Evolutionary conservation across 805 yeast species (phyloP).

Genomic region (Debaryomyces hansenii): DNA sequence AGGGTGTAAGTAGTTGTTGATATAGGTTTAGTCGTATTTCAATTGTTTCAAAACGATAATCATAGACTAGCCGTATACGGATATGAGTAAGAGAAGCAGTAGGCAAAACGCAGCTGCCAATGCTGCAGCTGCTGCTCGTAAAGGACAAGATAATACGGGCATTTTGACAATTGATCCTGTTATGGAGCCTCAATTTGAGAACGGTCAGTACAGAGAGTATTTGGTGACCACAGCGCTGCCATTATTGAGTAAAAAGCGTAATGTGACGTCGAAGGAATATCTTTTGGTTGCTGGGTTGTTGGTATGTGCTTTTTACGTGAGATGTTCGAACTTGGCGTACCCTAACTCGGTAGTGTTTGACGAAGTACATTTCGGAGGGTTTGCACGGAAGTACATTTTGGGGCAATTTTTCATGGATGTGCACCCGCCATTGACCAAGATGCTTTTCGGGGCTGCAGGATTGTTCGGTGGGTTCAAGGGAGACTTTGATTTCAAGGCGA

Average conservation of each 20-base stretch:
- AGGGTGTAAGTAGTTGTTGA: not conserved
- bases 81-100: not conserved
- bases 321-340: constrained; percentile 57
- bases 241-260: constrained; percentile 39
- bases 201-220: constrained; percentile 57
- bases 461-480: constrained; percentile 71
- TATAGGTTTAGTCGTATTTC: not conserved
- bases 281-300: constrained; percentile 37
- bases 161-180: constrained; percentile 42
- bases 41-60: not conserved
- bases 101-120: not conserved
- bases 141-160: not conserved
- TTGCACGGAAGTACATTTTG: constrained; percentile 75
- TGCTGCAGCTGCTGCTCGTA: not conserved
- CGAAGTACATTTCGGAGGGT: constrained; percentile 96
- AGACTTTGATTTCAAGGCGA: constrained; percentile 61
- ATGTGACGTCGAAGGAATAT: constrained; percentile 29
- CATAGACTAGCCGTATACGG: not conserved
- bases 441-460: constrained; percentile 73
- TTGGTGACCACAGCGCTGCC: constrained; percentile 52
- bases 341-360: constrained; percentile 90
- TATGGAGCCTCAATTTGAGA: constrained; percentile 29
- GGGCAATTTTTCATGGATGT: constrained; percentile 71
- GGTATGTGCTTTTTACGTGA: constrained; percentile 52
- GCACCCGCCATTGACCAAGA: constrained; percentile 78